Evolutionary conservation across 805 yeast species (phyloP), one percentile per base, ranked within the genome.

Genomic region (Zygotorulaspora chibaensis): DNA sequence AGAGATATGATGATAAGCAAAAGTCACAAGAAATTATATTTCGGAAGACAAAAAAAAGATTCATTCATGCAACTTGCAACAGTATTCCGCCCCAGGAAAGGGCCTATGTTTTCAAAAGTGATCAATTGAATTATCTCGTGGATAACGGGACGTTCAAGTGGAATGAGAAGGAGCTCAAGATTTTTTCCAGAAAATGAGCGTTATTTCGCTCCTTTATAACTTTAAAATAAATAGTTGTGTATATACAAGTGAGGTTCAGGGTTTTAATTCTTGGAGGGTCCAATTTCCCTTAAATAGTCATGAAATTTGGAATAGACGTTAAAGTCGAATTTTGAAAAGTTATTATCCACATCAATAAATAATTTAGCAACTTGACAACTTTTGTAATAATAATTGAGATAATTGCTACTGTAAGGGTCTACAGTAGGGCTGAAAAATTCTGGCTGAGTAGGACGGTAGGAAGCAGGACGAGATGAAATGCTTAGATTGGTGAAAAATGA

Each of bases 261-360:
- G 6, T 20, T 28, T 29, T 16, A 39, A 3, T 15, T 23, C 2
- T 33, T 33, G 20, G 36, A 33, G 12, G 36, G 18, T 10, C 45
- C 41, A n/a, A 49, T 46, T 13, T 36, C 40, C 27, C 38, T 59
- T 51, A 67, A 48, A 17, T 61, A 61, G 16, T 63, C 51, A 38
- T 65, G 62, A 43, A 72, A 70, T 52, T 65, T 59, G 31, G 56
- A 49, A 48, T 80, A 81, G 34, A 78, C 74, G 27, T 66, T 66
- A 54, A 68, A 68, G 58, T 77, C 72, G 65, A 81, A 81, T 55
- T 71, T 71, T 28, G 80, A 75, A 58, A 81, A 80, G 57, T 77
- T 79, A 61, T 76, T 77, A 59, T 80, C 84, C 50, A 81, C 68
- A 55, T 81, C 86, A 54, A 79, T 75, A 55, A 81, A 78, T 48